A percentile compares a stretch with the other conserved stretches of the same genome.
Evolutionary conservation across 257 asterid species (phyloP).

Genomic region (Solanum pennellii): DNA sequence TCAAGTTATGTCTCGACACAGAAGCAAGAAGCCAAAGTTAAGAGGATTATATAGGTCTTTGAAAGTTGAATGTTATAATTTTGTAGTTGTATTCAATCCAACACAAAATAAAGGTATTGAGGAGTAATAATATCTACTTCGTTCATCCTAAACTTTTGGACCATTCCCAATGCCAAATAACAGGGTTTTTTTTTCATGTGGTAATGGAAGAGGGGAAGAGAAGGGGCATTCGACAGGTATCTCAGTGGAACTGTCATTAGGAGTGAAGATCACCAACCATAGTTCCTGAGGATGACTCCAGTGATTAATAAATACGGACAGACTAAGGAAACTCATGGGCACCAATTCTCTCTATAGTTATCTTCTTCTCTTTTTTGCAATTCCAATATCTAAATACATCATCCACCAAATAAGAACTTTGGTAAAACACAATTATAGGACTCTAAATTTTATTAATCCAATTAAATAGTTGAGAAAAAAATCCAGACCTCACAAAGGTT

Average conservation of each 20-base stretch:
- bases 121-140: not conserved
- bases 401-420: not conserved
- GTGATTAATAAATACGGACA: not conserved
- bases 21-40: not conserved
- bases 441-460: not conserved
- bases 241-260: not conserved
- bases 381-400: not conserved
- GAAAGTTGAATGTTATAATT: not conserved
- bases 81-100: not conserved
- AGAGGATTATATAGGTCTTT: not conserved
- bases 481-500: not conserved
- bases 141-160: not conserved
- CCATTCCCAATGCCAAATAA: not conserved
- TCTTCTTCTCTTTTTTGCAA: not conserved
- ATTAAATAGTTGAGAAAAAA: not conserved
- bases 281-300: not conserved
- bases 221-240: not conserved
- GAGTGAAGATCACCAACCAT: not conserved
- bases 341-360: not conserved
- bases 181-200: not conserved
- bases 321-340: not conserved
- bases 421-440: not conserved
- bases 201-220: not conserved
- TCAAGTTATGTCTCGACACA: not conserved
- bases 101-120: not conserved